These are phyloP conservation scores for Lolium multiflorum DNA, from an alignment of 176 grass and related monocot species.

Conservation along the genomic window DNA sequence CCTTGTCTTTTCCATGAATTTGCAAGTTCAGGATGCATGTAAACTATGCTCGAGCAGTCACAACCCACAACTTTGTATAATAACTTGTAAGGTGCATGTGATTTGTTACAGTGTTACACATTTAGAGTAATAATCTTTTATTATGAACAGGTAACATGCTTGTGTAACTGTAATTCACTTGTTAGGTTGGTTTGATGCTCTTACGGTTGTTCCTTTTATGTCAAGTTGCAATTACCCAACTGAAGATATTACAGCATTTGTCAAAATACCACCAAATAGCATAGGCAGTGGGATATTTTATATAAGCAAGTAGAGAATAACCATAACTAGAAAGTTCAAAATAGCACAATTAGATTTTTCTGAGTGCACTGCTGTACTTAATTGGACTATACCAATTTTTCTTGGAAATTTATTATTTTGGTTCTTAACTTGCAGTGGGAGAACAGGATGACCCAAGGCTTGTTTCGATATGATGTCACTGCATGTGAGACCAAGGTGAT, in stretches of 20 bases:
- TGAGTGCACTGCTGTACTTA: not conserved
- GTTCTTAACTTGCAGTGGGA: slow-evolving; percentile 70
- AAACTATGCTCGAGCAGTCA: not conserved
- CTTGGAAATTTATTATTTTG: slow-evolving; percentile 22
- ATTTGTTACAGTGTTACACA: not conserved
- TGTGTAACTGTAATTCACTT: not conserved
- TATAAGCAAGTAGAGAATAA: not conserved
- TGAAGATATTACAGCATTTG: not conserved
- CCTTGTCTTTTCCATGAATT: too few species aligned
- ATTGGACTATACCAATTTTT: not conserved
- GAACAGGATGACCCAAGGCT: slow-evolving; percentile 73
- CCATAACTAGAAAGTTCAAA: not conserved
- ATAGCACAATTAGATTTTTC: not conserved
- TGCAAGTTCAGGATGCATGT: not conserved
- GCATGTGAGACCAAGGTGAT: slow-evolving; percentile 96
- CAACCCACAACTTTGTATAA: not conserved
- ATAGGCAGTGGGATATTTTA: not conserved
- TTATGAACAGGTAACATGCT: not conserved
- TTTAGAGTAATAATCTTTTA: slow-evolving; percentile 19
- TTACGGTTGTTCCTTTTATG: not conserved
- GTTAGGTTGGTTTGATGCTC: not conserved
- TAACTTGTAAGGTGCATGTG: not conserved
- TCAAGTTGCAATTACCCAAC: not conserved
- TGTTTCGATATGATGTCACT: slow-evolving; percentile 97
- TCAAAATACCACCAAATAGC: slow-evolving; percentile 1